Evolutionary conservation across 1,284 basidiomycete genomes (phyloP).

Genomic region (Somion occarium): DNA sequence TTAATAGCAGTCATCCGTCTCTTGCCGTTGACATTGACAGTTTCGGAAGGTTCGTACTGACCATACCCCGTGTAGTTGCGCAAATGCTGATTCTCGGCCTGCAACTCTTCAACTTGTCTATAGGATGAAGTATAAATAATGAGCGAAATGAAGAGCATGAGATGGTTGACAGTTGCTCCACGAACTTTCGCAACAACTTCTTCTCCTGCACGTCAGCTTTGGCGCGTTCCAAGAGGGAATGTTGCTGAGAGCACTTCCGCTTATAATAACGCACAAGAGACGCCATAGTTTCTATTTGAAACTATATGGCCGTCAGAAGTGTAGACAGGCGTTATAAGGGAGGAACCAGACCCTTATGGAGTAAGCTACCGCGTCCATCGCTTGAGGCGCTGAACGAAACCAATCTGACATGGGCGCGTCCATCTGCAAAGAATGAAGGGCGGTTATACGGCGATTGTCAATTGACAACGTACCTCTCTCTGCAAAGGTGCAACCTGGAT

Average conservation of each 20-base stretch:
- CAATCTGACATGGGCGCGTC: conserved; percentile 73
- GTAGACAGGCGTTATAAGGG: conserved; percentile 19
- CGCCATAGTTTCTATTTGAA: conserved; percentile 73
- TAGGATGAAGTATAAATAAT: conserved; percentile 2
- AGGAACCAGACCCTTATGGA: conserved; percentile 53
- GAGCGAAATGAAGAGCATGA: conserved; percentile 3
- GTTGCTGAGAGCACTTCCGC: conserved; percentile 47
- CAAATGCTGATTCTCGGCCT: conserved; percentile 44
- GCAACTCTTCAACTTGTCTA: conserved; percentile 51
- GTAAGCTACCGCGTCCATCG: conserved; percentile 57
- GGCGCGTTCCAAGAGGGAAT: conserved; percentile 42
- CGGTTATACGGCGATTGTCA: background rate
- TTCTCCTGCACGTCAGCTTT: conserved; percentile 36
- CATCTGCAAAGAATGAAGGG: conserved; percentile 57
- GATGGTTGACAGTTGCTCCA: too few relatives aligned
- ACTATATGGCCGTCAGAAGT: conserved; percentile 41
- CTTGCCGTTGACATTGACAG: conserved; percentile 56
- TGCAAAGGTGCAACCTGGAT: conserved; percentile 70
- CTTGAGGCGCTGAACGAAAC: conserved; percentile 61
- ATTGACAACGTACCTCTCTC: conserved; percentile 47
- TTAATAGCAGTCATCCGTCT: conserved; percentile 46
- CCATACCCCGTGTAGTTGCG: conserved; percentile 25
- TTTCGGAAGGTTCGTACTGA: conserved; percentile 30
- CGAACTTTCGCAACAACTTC: conserved; percentile 51
- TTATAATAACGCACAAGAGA: conserved; percentile 59